Base-by-base conservation (phyloP, 306 rosid genomes). In the Hippophae tibetana region DNA sequence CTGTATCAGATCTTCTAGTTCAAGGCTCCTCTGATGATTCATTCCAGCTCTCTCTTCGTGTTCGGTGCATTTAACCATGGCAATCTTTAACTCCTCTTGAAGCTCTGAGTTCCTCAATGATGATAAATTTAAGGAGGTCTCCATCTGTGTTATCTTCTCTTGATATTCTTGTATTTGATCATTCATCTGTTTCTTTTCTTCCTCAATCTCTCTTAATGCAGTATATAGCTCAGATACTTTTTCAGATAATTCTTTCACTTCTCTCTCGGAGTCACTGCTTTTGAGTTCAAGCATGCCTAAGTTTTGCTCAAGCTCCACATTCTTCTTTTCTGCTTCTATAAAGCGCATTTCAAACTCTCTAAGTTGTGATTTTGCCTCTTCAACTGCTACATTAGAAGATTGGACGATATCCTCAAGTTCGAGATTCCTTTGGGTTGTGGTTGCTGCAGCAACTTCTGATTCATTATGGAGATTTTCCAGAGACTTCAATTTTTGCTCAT, bases 1-100 rank as follows among this genome's bases (percentile, higher is more conserved):
- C 75, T 85, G 92, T 69, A 79, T 42, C 67, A 92, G 74, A 80
- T 81, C 98, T 87, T 92, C 96, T n/a, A 93, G 90, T 76, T 88
- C 95, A 11, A 78, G 60, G 76, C 92, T 81, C 47, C 86, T 84
- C 63, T 84, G 82, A 64, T 80, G 92, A 69, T 69, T 75, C 78
- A 73, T 72, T 62, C 65, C 72, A 13, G 89, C 93, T 54, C 80
- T 83, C 40, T 79, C 98, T 70, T 85, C 98, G 57, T 87, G 93
- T 72, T 92, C 95, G 1, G 80, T 8, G 67, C 86, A 83, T 71
- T 81, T 92, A 12, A 47, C 76, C 0, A 55, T 56, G 72, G 74
- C 60, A 63, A 52, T 66, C 82, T 80, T 87, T 79, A 85, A 77
- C 76, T 92, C 83, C 77, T 76, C 88, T 76, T 81, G 86, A 42